phyloP scores from a whole-genome alignment of 495 filamentous ascomycete species.

The Podospora bellae-mahoneyi region DNA sequence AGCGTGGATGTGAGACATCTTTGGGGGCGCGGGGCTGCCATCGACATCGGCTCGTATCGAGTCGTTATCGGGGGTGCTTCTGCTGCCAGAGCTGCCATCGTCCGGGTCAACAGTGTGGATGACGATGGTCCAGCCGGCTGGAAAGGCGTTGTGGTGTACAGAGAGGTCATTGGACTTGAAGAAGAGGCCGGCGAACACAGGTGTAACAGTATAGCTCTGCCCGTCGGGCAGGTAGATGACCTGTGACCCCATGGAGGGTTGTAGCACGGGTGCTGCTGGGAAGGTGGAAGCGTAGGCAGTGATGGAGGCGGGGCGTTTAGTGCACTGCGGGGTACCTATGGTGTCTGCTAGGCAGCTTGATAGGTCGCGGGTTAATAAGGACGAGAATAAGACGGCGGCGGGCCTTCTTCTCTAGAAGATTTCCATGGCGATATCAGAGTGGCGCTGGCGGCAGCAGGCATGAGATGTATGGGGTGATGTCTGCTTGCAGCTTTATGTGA shows the following conservation, averaged over 20 bases:
- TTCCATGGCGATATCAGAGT: background rate
- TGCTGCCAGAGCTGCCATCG: background rate
- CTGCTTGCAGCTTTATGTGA: background rate
- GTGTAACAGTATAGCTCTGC: slow-evolving; percentile 71
- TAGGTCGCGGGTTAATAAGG: background rate
- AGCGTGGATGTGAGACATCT: slow-evolving; percentile 50
- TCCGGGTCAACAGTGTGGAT: slow-evolving; percentile 60
- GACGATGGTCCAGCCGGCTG: slow-evolving; percentile 84
- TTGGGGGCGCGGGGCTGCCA: slow-evolving; percentile 12
- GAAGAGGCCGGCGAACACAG: slow-evolving; percentile 81
- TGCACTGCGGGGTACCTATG: slow-evolving; percentile 9
- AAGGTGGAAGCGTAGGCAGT: background rate
- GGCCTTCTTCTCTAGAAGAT: background rate
- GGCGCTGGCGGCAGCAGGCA: background rate
- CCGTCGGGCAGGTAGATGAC: slow-evolving; percentile 76
- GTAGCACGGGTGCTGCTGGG: background rate
- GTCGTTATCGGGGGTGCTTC: slow-evolving; percentile 22
- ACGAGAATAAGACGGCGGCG: background rate
- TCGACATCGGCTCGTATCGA: background rate
- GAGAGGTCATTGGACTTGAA: slow-evolving; percentile 81
- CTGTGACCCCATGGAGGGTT: slow-evolving; percentile 37
- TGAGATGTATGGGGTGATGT: slow-evolving; percentile 6
- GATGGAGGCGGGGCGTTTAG: background rate
- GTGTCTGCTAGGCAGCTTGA: background rate
- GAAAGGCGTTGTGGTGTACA: slow-evolving; percentile 64